Evolutionary conservation across 2,329 filamentous ascomycete species (phyloP).

Genomic region (Trichophyton benhamiae): DNA sequence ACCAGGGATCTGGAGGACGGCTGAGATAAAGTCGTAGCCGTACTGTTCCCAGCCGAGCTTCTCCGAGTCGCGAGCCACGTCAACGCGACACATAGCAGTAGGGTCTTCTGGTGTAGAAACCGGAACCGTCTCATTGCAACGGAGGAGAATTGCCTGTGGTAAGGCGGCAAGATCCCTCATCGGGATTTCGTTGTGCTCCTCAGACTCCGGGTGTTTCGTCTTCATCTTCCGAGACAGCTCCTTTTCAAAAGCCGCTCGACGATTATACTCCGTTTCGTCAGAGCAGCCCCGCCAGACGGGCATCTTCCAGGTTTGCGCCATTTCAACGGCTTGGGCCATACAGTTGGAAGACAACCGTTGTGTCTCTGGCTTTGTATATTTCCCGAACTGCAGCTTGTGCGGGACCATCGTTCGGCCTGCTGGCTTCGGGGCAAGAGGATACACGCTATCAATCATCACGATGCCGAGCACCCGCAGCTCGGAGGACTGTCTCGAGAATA

Average conservation of each 20-base stretch:
- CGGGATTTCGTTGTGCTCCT: conserved; percentile 3
- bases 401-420: conserved; percentile 4
- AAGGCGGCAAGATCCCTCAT: background rate
- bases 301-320: conserved; percentile 12
- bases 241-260: conserved; percentile 9
- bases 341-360: conserved; percentile 9
- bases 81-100: conserved; percentile 12
- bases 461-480: conserved; percentile 13
- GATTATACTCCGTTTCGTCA: conserved; percentile 1
- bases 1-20: conserved; percentile 13
- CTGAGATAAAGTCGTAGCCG: conserved; percentile 11
- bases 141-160: conserved; percentile 12
- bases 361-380: conserved; percentile 10
- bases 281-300: conserved; percentile 12
- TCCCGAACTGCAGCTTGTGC: conserved; percentile 8
- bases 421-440: conserved; percentile 4
- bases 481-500: conserved; percentile 10
- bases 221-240: conserved; percentile 7
- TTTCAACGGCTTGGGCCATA: conserved; percentile 9
- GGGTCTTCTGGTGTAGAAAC: conserved; percentile 5
- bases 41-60: conserved; percentile 16
- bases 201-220: background rate
- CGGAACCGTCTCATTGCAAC: conserved; percentile 14
- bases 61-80: conserved; percentile 10
- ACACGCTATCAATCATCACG: conserved; percentile 16